Conservation (phyloP, 1,139 yeast species). For the Suhomyces atakaporum region DNA sequence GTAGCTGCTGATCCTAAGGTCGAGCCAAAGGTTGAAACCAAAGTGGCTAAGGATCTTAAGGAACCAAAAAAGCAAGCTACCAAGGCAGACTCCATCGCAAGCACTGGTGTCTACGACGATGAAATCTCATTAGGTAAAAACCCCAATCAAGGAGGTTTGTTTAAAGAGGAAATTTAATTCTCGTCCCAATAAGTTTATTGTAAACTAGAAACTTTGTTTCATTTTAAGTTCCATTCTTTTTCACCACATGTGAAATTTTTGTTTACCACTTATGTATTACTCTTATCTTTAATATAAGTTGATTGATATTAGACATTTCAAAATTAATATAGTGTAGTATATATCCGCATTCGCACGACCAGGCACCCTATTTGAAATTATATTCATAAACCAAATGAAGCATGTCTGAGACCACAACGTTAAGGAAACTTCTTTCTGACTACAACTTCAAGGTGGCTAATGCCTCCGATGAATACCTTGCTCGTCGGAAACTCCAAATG, state of each 20-base stretch:
- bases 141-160: slow-evolving; percentile 39
- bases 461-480: slow-evolving; percentile 46
- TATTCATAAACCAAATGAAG: no score
- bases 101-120: slow-evolving; percentile 24
- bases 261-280: slow-evolving; percentile 13
- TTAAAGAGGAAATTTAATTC: slow-evolving; percentile 45
- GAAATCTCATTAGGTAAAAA: slow-evolving; percentile 30
- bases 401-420: slow-evolving; percentile 12
- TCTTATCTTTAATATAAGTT: slow-evolving; percentile 10
- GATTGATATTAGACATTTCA: slow-evolving; percentile 1
- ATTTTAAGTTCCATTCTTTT: slow-evolving; percentile 5
- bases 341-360: no score
- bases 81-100: slow-evolving; percentile 12
- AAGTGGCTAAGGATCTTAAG: neutral
- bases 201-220: slow-evolving; percentile 9
- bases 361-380: no score
- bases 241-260: slow-evolving; percentile 2
- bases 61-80: slow-evolving; percentile 4
- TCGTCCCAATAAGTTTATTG: slow-evolving; percentile 5
- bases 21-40: slow-evolving; percentile 1
- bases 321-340: no score
- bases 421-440: slow-evolving; percentile 12
- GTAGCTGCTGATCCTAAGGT: slow-evolving; percentile 4
- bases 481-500: slow-evolving; percentile 73
- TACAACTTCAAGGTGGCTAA: slow-evolving; percentile 37